phyloP scores from a whole-genome alignment of 495 filamentous ascomycete species.

The Chaetomium fimeti region DNA sequence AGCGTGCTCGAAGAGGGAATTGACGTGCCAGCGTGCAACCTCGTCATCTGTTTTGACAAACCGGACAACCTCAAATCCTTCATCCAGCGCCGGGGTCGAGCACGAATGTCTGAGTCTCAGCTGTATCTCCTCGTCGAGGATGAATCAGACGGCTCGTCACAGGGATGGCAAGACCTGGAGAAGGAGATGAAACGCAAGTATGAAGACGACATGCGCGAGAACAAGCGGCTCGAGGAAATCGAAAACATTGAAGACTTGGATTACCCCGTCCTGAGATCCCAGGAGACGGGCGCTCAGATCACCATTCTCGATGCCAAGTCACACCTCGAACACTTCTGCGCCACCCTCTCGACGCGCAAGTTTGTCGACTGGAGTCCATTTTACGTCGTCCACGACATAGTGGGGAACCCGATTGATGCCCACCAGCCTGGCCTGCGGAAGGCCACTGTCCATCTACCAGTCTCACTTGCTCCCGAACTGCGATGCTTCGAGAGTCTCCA shows the following conservation, averaged over 20 bases:
- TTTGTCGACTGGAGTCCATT: slow-evolving; percentile 55
- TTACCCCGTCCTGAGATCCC: slow-evolving; percentile 49
- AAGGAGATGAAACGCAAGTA: slow-evolving; percentile 70
- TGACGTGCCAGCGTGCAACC: slow-evolving; percentile 79
- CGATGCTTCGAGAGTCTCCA: slow-evolving; percentile 53
- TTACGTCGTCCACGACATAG: slow-evolving; percentile 40
- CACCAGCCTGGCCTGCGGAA: slow-evolving; percentile 33
- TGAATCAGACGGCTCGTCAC: slow-evolving; percentile 31
- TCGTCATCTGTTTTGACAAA: slow-evolving; percentile 81
- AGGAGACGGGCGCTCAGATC: slow-evolving; percentile 64
- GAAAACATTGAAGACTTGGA: slow-evolving; percentile 55
- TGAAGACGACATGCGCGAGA: slow-evolving; percentile 62
- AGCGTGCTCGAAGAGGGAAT: slow-evolving; percentile 91
- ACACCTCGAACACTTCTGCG: slow-evolving; percentile 85
- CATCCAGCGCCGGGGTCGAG: slow-evolving; percentile 83
- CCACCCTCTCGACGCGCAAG: slow-evolving; percentile 53
- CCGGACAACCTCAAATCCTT: slow-evolving; percentile 80
- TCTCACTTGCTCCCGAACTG: slow-evolving; percentile 62
- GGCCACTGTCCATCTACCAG: slow-evolving; percentile 69
- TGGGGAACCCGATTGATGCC: slow-evolving; percentile 21
- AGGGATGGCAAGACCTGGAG: slow-evolving; percentile 64
- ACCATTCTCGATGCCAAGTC: slow-evolving; percentile 67
- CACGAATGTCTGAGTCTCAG: slow-evolving; percentile 67
- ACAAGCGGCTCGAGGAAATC: slow-evolving; percentile 44
- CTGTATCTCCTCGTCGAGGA: slow-evolving; percentile 62